Percentiles rank a stretch among this genome's conserved stretches.
These are phyloP conservation scores for Pseudogymnoascus sp. DNA, from an alignment of 2,329 filamentous ascomycete species.

Conservation along the genomic window DNA sequence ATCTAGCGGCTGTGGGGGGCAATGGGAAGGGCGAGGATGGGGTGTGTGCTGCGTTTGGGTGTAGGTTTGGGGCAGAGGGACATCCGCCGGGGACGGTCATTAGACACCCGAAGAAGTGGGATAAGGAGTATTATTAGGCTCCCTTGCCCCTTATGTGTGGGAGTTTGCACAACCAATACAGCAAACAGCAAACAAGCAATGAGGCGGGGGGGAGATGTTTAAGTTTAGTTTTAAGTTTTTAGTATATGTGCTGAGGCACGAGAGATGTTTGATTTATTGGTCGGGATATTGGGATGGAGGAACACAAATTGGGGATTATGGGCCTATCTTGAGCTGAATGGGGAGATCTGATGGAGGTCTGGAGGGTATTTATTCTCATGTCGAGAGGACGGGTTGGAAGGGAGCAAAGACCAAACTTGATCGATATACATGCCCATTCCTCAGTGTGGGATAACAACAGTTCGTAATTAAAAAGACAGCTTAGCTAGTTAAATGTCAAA, in stretches of 20 bases:
- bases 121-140: constrained; percentile 9
- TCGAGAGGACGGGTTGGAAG: neutral
- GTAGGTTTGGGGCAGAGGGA: constrained; percentile 45
- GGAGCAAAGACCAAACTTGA: neutral
- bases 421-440: neutral
- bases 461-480: neutral
- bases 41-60: constrained; percentile 46
- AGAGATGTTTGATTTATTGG: neutral
- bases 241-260: neutral
- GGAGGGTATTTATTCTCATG: neutral
- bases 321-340: neutral
- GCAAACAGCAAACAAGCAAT: neutral
- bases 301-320: neutral
- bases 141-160: neutral
- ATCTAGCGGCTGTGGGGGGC: constrained; percentile 15
- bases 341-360: neutral
- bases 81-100: constrained; percentile 48
- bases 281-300: neutral
- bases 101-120: constrained; percentile 19
- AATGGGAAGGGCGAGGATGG: constrained; percentile 49
- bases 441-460: neutral
- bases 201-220: neutral
- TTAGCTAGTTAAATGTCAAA: neutral
- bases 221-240: constrained; percentile 1
- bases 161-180: neutral